Base-by-base conservation (phyloP, 2,329 filamentous ascomycete species). In the Drechslera avenae region DNA sequence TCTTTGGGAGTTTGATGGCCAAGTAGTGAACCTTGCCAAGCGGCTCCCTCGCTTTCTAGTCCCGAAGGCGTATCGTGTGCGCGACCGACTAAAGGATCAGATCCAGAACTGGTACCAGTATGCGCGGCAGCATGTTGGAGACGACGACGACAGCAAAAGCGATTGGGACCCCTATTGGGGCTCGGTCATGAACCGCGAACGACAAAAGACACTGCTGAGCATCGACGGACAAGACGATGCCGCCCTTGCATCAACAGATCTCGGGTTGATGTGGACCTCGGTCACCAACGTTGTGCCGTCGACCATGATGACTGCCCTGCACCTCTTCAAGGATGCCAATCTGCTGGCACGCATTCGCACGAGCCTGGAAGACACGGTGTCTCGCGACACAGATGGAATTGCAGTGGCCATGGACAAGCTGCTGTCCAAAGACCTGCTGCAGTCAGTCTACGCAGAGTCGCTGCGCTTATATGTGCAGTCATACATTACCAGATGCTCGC, bases 361-460 rank as follows among this genome's bases (percentile, higher is more conserved):
- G 7, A 34, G 32, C 13, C 32, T 34, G n/a, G n/a, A 34, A 17
- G 32, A 34, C n/a, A 34, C 32, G 7, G 32, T 39, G 8, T 16
- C 19, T 23, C n/a, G 13, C 19, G 37, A 26, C 37, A 12, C 8
- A 5, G 8, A 10, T 2, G 10, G 12, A 5, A 8, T 30, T 10
- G 26, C n/a, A 5, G 5, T 26, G 8, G 17, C n/a, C 5, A 39
- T 39, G 19, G 19, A 42, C 19, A 21, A 34, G 30, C 43, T 52
- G 3, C 12, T 52, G 21, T 19, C 16, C 14, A 33, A 52, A 28
- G 35, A 37, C 2, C 54, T 76, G 0, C 52, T 76, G 5, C 71
- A 68, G 31, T 73, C 73, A 0, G 63, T 75, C 1, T 75, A 72
- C 19, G 62, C 62, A 12, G 73, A 76, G 36, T 64, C 66, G 1